Evolutionary conservation across 164 flowering plant genomes (phyloP), one percentile per base, ranked within the genome.

Genomic region (Pachysandra terminalis): DNA sequence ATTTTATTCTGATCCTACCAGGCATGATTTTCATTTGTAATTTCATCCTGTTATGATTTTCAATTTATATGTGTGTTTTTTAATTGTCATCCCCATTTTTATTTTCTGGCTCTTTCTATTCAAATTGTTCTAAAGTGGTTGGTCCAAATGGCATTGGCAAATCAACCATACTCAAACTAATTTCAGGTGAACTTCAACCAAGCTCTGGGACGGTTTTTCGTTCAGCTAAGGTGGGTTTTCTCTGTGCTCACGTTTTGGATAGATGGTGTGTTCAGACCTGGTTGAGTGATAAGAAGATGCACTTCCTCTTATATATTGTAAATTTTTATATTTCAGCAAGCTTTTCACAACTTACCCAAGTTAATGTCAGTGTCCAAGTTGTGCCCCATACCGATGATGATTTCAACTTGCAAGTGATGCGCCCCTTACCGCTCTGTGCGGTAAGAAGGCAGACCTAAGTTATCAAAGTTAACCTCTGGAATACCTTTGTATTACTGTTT

Each of bases 81-180:
- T 22, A 14, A 10, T 65, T 23, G 22, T 37, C 37, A 3, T 24
- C 37, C 32, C 21, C 28, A 28, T 24, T 22, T 58, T 41, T 40
- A 40, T 23, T 24, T 53, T 57, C 45, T 51, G 19, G 48, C 9
- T 32, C 12, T 49, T 28, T 21, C n/a, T 37, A 28, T 28, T 40
- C 40, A 56, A 59, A 22, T 61, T 72, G 23, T 27, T 71, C 52
- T 81, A 19, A 85, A 92, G 99, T 95, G 99, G 98, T 95, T 69
- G 99, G 99, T 6, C 91, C 99, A 22, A 95, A 95, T 88, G 99
- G 99, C 54, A 95, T 95, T 74, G 98, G 99, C 26, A 95, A 95
- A 74, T 95, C 99, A 59, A 95, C 99, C 15, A 90, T 95, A 67
- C 98, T 95, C 55, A 95, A 95, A 76, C 75, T 95, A 53, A 92